Evolutionary conservation across 257 asterid genomes (phyloP).

Genomic region (Cruciata laevipes): DNA sequence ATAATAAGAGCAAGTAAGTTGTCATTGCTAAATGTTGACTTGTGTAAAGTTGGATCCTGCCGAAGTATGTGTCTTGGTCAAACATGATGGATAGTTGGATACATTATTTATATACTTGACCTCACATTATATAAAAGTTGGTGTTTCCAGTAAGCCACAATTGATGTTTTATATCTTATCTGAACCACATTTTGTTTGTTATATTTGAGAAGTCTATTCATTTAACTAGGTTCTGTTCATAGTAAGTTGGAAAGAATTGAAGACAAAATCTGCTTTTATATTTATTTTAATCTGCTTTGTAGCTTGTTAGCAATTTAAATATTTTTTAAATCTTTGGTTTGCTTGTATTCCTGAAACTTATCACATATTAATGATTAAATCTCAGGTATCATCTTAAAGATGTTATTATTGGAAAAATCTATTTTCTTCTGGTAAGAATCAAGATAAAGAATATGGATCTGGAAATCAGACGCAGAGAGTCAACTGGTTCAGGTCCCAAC

Average conservation of each 20-base stretch:
- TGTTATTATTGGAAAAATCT: constrained; percentile 87
- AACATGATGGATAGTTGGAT: background rate
- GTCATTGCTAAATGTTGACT: background rate
- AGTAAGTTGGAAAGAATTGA: background rate
- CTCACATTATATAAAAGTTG: background rate
- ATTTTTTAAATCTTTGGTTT: background rate
- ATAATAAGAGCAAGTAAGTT: constrained; percentile 95
- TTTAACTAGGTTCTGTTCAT: background rate
- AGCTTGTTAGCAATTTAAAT: background rate
- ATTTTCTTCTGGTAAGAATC: constrained; percentile 92
- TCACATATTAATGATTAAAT: constrained; percentile 21
- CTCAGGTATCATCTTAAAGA: constrained; percentile 96
- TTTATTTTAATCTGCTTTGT: background rate
- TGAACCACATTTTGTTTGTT: no score
- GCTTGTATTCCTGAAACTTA: background rate
- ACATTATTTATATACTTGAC: no score
- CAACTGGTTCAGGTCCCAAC: constrained; percentile 91
- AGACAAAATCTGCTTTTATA: background rate
- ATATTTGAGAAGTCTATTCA: background rate
- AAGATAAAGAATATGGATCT: constrained; percentile 98
- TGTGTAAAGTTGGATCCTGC: no score
- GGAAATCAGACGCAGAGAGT: constrained; percentile 91
- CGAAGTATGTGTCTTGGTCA: background rate
- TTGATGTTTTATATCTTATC: no score
- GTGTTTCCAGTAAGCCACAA: no score